A percentile compares a stretch with the other conserved stretches of the same genome.
Evolutionary conservation across 768 basidiomycete genomes (phyloP).

Genomic region (Hericium erinaceus): DNA sequence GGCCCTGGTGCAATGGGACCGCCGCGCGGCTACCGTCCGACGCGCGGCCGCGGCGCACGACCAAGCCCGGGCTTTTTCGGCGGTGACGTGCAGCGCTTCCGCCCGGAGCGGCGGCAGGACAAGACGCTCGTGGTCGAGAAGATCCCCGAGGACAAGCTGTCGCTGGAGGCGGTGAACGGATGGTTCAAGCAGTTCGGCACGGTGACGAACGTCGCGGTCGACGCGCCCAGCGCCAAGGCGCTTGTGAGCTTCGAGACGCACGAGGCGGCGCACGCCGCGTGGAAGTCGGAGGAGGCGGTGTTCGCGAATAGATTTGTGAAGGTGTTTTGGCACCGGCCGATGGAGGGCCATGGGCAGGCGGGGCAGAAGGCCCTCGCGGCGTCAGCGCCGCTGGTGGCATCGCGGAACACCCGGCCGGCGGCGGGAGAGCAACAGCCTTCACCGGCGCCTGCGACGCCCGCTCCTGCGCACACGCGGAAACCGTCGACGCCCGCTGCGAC

Average conservation of each 20-base stretch:
- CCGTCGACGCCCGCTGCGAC: constrained; percentile 20
- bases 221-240: constrained; percentile 64
- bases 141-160: constrained; percentile 79
- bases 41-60: constrained; percentile 15
- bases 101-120: constrained; percentile 56
- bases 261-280: constrained; percentile 77
- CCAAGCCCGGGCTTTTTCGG: constrained; percentile 47
- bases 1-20: constrained; percentile 13
- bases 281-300: constrained; percentile 92
- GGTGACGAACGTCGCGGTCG: constrained; percentile 87
- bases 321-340: constrained; percentile 89
- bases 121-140: constrained; percentile 91
- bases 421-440: constrained; percentile 16
- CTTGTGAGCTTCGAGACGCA: constrained; percentile 82
- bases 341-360: constrained; percentile 81
- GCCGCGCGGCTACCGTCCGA: constrained; percentile 1
- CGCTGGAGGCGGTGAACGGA: constrained; percentile 65
- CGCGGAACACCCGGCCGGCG: constrained; percentile 35
- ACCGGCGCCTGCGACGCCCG: constrained; percentile 19
- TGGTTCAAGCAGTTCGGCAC: constrained; percentile 93
- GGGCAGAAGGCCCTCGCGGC: constrained; percentile 76
- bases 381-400: constrained; percentile 67
- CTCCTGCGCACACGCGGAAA: constrained; percentile 28
- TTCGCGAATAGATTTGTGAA: constrained; percentile 94
- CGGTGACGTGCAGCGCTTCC: constrained; percentile 57